A percentile compares a stretch with the other conserved stretches of the same genome.
Conservation (phyloP, 2,329 filamentous ascomycete species). For the Juglanconis juglandina region DNA sequence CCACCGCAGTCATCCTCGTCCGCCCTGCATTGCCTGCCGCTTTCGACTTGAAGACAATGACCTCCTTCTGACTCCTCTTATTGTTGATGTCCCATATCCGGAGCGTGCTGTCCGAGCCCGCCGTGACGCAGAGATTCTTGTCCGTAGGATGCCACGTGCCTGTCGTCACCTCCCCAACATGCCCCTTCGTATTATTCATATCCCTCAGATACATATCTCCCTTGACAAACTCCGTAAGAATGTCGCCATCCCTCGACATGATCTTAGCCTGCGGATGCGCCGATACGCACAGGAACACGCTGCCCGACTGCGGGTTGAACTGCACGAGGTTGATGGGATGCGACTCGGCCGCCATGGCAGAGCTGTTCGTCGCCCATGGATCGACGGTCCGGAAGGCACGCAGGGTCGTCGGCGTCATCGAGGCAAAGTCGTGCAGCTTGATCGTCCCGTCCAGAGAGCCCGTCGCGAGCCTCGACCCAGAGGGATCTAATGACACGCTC, state of each 20-base stretch:
- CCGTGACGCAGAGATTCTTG: conserved; percentile 80
- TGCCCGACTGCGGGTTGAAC: conserved; percentile 79
- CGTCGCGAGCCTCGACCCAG: conserved; percentile 81
- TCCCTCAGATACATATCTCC: conserved; percentile 98
- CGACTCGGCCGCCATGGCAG: conserved; percentile 69
- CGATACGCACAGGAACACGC: conserved; percentile 79
- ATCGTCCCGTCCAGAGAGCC: conserved; percentile 87
- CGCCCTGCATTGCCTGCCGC: conserved; percentile 84
- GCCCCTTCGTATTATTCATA: conserved; percentile 96
- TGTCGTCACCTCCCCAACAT: conserved; percentile 85
- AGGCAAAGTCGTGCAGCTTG: conserved; percentile 91
- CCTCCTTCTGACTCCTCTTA: conserved; percentile 82
- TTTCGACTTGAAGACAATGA: conserved; percentile 93
- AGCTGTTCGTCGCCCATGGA: conserved; percentile 72
- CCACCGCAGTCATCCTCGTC: conserved; percentile 88
- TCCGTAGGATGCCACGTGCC: conserved; percentile 90
- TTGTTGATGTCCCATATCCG: conserved; percentile 97
- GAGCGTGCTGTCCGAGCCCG: conserved; percentile 90
- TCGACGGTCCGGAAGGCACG: conserved; percentile 92
- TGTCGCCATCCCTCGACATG: conserved; percentile 82
- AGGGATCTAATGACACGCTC: conserved; percentile 76
- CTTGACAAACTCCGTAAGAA: conserved; percentile 85
- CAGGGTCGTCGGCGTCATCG: conserved; percentile 92
- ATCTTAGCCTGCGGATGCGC: conserved; percentile 89
- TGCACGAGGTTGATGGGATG: conserved; percentile 83